Conservation (phyloP, 108 stramenopile genomes). For the Fragilaria crotonensis region DNA sequence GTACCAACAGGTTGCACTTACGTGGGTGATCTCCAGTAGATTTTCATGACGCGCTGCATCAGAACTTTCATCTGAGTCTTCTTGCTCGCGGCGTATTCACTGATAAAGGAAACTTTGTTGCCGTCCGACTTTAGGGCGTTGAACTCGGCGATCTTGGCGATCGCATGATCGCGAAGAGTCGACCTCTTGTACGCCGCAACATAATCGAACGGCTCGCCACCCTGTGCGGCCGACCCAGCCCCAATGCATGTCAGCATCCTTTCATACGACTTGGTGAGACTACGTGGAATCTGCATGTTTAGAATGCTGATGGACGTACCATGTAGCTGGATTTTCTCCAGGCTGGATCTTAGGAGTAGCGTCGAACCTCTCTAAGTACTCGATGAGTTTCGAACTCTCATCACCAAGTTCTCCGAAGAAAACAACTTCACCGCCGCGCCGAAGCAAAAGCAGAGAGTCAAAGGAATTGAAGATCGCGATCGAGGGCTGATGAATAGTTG, state of each 20-base stretch:
- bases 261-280: not conserved
- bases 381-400: slow-evolving; percentile 39
- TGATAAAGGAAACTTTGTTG: slow-evolving; percentile 27
- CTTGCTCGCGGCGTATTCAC: slow-evolving; percentile 35
- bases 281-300: slow-evolving; percentile 3
- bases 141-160: slow-evolving; percentile 32
- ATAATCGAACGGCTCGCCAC: slow-evolving; percentile 34
- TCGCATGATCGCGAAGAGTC: slow-evolving; percentile 21
- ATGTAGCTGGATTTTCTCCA: slow-evolving; percentile 66
- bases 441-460: slow-evolving; percentile 64
- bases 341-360: slow-evolving; percentile 36
- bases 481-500: slow-evolving; percentile 85
- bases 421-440: slow-evolving; percentile 76
- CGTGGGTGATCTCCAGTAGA: slow-evolving; percentile 60
- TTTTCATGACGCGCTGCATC: slow-evolving; percentile 31
- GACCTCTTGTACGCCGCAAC: slow-evolving; percentile 35
- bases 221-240: slow-evolving; percentile 23
- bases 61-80: slow-evolving; percentile 27
- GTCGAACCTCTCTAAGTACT: slow-evolving; percentile 51
- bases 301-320: no score
- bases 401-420: slow-evolving; percentile 77
- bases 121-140: slow-evolving; percentile 17
- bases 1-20: no score
- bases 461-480: slow-evolving; percentile 72
- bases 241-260: slow-evolving; percentile 52